Conservation (phyloP, 352 stramenopile genomes). For the Phytopythium montanum region DNA sequence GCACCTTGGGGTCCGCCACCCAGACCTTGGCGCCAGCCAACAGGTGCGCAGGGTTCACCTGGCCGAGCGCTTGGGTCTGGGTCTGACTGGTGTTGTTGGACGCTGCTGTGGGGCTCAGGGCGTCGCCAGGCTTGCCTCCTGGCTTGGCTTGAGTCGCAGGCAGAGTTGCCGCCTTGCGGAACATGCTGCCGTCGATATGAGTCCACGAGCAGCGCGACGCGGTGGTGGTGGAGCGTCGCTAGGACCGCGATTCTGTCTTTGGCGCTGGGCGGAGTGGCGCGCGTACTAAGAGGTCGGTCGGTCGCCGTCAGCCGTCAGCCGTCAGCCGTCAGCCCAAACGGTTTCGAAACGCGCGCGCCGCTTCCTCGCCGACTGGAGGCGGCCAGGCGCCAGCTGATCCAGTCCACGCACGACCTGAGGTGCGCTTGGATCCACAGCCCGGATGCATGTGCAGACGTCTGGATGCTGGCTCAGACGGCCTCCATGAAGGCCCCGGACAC, state of each 20-base stretch:
- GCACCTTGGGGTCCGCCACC: conserved; percentile 66
- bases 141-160: not conserved
- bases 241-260: not conserved
- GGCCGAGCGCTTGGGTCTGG: conserved; percentile 20
- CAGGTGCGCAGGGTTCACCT: conserved; percentile 47
- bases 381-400: not conserved
- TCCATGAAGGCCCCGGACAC: no score
- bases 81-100: not conserved
- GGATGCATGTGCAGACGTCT: not conserved
- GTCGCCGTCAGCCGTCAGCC: no score
- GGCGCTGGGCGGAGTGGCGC: not conserved
- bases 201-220: not conserved
- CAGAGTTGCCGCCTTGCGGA: conserved; percentile 4
- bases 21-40: conserved; percentile 63
- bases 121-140: not conserved
- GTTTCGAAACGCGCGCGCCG: conserved; percentile 9
- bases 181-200: not conserved
- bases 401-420: not conserved
- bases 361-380: not conserved
- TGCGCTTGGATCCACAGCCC: not conserved
- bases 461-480: no score
- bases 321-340: not conserved
- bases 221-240: not conserved
- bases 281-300: not conserved
- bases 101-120: conserved; percentile 6